A percentile compares a stretch with the other conserved stretches of the same genome.
These are phyloP conservation scores for Didymella exigua DNA, from an alignment of 2,329 filamentous ascomycete species.

Conservation along the genomic window DNA sequence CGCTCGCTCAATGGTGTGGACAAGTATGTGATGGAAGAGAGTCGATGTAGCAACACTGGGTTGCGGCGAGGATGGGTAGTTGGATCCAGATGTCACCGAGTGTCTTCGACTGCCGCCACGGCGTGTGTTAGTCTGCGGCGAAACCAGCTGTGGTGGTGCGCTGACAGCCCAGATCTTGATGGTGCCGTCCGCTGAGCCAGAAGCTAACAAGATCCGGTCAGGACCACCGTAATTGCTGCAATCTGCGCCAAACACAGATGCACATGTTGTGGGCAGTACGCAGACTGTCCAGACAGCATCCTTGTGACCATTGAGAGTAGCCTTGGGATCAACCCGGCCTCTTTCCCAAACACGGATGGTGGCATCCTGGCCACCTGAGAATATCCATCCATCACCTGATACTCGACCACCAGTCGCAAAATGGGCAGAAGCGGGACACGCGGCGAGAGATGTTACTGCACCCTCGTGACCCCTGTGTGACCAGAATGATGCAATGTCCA, in stretches of 20 bases:
- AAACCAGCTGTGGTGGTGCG: slow-evolving; percentile 82
- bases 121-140: slow-evolving; percentile 74
- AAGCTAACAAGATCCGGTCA: slow-evolving; percentile 87
- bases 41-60: slow-evolving; percentile 83
- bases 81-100: slow-evolving; percentile 92
- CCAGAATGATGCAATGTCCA: slow-evolving; percentile 92
- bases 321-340: slow-evolving; percentile 91
- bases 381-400: slow-evolving; percentile 95
- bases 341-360: slow-evolving; percentile 96
- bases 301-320: slow-evolving; percentile 89
- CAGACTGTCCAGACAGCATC: slow-evolving; percentile 97
- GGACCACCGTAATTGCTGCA: slow-evolving; percentile 75
- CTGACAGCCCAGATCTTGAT: slow-evolving; percentile 95
- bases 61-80: slow-evolving; percentile 88
- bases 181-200: slow-evolving; percentile 86
- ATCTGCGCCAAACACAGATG: slow-evolving; percentile 76
- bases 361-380: slow-evolving; percentile 93
- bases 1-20: slow-evolving; percentile 80
- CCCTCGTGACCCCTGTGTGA: slow-evolving; percentile 95
- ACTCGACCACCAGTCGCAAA: slow-evolving; percentile 89
- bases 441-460: slow-evolving; percentile 82
- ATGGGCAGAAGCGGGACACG: slow-evolving; percentile 84
- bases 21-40: slow-evolving; percentile 83
- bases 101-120: slow-evolving; percentile 81
- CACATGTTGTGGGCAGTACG: slow-evolving; percentile 83